Evolutionary conservation across 2,329 filamentous ascomycete genomes (phyloP), one percentile per base, ranked within the genome.

Genomic region (Exophiala dermatitidis): DNA sequence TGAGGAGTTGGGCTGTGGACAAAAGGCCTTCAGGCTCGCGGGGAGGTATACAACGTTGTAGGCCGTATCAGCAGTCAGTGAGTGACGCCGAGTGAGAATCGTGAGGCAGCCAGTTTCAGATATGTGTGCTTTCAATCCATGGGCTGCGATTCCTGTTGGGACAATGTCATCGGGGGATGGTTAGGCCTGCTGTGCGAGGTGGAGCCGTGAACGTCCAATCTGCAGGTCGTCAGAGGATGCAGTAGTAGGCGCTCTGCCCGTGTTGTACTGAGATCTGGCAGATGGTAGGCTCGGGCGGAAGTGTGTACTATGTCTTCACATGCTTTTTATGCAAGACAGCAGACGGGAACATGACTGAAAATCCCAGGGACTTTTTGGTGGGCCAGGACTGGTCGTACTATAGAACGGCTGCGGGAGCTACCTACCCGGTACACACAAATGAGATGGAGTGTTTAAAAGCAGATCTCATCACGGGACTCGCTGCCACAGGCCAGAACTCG

Each of bases 301-400:
- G 41, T 26, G 7, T 43, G 30, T 28, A 19, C 19, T 19, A 19
- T 28, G 28, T 45, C 45, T 50, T 50, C 48, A 50, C 48, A 50
- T 50, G 48, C 30, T 33, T 29, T 50, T 41, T 10, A 45, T 45
- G 48, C 48, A 45, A 36, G 41, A 37, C 32, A 44, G n/a, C 28
- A 32, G 12, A 7, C n/a, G 28, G 28, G 29, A 6, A 43, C 41
- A 29, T 6, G n/a, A n/a, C 4, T 5, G 5, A 28, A 34, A 6
- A 34, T 34, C 33, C 5, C 33, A 34, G 6, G 33, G 10, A 34
- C 33, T 19, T 19, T 19, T 19, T 19, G 19, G 19, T 19, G 19
- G 19, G 19, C 19, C 19, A 19, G 19, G 19, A 19, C 19, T 19
- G 19, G 19, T 19, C 19, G 19, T 19, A 19, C 19, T 19, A 19